Conservation (phyloP, 2,329 filamentous ascomycete genomes). For the Chrysoporthe deuterocubensis region DNA sequence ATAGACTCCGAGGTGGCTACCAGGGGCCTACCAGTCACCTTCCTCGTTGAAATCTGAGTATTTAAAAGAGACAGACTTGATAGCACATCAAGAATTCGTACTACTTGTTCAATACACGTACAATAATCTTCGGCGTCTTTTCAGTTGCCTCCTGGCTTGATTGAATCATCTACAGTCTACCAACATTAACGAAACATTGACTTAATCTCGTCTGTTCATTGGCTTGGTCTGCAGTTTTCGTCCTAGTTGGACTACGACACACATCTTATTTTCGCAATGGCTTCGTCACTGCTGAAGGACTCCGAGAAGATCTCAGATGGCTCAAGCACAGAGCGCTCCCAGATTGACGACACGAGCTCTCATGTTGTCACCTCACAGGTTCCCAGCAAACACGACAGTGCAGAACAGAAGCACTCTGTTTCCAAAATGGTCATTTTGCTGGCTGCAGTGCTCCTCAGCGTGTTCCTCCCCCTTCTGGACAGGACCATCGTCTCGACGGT, state of each 20-base stretch:
- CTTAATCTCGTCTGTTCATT: too few relatives aligned
- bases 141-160: neutral
- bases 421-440: neutral
- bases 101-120: neutral
- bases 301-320: neutral
- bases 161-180: neutral
- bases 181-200: neutral
- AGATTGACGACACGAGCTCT: neutral
- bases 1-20: neutral
- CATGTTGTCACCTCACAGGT: neutral
- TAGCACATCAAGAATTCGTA: neutral
- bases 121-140: neutral
- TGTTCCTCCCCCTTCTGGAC: conserved; percentile 31
- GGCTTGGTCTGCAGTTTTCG: neutral
- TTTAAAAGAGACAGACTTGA: neutral
- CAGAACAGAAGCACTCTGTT: neutral
- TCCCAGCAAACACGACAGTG: neutral
- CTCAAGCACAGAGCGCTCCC: neutral
- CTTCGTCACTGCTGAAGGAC: neutral
- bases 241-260: neutral
- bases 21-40: neutral
- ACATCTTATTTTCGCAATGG: neutral
- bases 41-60: neutral
- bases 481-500: conserved; percentile 30
- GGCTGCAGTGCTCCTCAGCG: conserved; percentile 25